Evolutionary conservation across 306 rosid species (phyloP).

Genomic region (Biancaea sappan): DNA sequence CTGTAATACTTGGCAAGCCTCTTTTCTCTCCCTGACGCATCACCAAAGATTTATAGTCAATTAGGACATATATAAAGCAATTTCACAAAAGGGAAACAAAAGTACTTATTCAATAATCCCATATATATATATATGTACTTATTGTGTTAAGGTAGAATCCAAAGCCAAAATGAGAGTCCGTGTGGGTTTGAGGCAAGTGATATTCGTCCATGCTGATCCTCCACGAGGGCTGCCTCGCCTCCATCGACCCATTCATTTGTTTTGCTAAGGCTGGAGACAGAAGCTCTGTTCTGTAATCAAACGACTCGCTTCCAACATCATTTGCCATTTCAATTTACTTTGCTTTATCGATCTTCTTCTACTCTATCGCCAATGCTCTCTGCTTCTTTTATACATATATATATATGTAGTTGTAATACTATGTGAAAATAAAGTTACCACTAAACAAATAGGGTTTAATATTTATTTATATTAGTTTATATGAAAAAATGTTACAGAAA

Average conservation of each 20-base stretch:
- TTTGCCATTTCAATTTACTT: conserved; percentile 50
- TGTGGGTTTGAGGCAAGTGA: conserved; percentile 54
- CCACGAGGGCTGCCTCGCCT: conserved; percentile 73
- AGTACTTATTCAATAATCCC: too few relatives aligned
- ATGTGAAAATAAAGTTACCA: too few relatives aligned
- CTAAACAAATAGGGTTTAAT: conserved; percentile 1
- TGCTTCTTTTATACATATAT: neutral
- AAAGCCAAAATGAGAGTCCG: conserved; percentile 56
- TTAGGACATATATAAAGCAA: too few relatives aligned
- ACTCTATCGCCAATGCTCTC: neutral
- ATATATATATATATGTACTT: too few relatives aligned
- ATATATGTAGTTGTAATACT: neutral
- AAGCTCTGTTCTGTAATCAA: conserved; percentile 70
- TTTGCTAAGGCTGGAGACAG: conserved; percentile 58
- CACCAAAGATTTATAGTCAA: too few relatives aligned
- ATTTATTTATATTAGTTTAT: neutral
- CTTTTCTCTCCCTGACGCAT: conserved; percentile 57
- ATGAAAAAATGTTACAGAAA: neutral
- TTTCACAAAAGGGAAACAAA: neutral
- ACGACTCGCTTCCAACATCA: conserved; percentile 54
- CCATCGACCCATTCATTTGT: conserved; percentile 41
- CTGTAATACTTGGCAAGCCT: conserved; percentile 72
- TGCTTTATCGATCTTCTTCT: neutral
- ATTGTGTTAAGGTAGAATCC: conserved; percentile 50
- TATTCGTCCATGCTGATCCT: conserved; percentile 71